These are phyloP conservation scores for Lanmaoa rubissima DNA, from an alignment of 768 basidiomycete species.

Conservation along the genomic window DNA sequence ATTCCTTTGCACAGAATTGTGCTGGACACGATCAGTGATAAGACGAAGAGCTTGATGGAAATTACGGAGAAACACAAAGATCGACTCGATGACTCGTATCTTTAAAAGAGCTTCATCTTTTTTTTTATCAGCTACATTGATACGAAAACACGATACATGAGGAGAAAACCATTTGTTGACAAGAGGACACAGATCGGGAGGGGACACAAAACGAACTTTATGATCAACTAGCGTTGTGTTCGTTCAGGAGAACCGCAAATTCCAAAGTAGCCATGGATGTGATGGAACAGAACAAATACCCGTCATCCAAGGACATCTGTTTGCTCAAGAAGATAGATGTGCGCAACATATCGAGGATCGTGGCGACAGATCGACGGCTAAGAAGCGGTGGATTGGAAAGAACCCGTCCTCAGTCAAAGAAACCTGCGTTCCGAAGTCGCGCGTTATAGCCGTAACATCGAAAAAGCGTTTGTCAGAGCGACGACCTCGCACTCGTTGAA, in stretches of 20 bases:
- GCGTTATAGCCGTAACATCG: constrained; percentile 18
- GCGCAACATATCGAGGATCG: not conserved
- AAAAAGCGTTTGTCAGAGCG: constrained; percentile 20
- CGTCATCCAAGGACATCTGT: not conserved
- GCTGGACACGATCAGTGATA: not conserved
- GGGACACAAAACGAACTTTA: constrained; percentile 6
- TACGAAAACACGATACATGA: not conserved
- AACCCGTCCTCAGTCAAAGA: not conserved
- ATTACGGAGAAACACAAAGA: no score
- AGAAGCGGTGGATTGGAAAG: not conserved
- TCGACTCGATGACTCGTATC: not conserved
- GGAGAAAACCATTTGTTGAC: not conserved
- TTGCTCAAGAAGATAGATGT: not conserved
- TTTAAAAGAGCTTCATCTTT: no score
- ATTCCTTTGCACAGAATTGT: no score
- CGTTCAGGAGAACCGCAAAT: not conserved
- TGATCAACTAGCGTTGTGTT: not conserved
- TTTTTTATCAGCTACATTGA: not conserved
- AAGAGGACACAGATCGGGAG: not conserved
- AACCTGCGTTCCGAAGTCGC: not conserved
- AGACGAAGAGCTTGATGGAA: not conserved
- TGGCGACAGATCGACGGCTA: not conserved
- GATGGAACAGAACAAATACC: not conserved
- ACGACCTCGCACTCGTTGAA: constrained; percentile 16
- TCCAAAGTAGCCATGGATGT: not conserved